A percentile compares a stretch with the other conserved stretches of the same genome.
Evolutionary conservation across 148 eudicot species (phyloP).

Genomic region (Persicaria tinctoria): DNA sequence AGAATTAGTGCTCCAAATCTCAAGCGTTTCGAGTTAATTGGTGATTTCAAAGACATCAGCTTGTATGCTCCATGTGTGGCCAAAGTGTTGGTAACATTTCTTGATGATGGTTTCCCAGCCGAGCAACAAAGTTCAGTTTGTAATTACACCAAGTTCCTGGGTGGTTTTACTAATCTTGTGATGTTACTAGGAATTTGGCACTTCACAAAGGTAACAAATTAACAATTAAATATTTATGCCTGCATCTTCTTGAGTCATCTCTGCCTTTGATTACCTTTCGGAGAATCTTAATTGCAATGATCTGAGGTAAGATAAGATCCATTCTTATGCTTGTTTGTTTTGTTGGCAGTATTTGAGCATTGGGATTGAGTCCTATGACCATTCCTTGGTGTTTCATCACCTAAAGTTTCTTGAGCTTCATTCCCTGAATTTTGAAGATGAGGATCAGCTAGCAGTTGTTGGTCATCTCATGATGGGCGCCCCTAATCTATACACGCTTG

Average conservation of each 20-base stretch:
- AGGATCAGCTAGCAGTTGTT: slow-evolving; percentile 65
- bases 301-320: too few relatives aligned
- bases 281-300: not conserved
- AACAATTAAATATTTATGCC: not conserved
- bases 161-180: slow-evolving; percentile 51
- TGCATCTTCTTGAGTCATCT: too few relatives aligned
- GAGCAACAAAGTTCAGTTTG: slow-evolving; percentile 46
- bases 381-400: too few relatives aligned
- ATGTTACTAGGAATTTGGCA: slow-evolving; percentile 50
- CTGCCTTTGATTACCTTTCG: too few relatives aligned
- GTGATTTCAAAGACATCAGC: slow-evolving; percentile 55
- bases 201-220: slow-evolving; percentile 53
- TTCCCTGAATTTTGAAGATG: slow-evolving; percentile 61
- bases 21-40: slow-evolving; percentile 47
- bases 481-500: slow-evolving; percentile 67
- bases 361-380: too few relatives aligned
- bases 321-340: not conserved
- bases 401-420: too few relatives aligned
- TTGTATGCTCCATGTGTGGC: slow-evolving; percentile 45
- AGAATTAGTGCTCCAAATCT: slow-evolving; percentile 60
- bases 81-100: slow-evolving; percentile 38
- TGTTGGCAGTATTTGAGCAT: slow-evolving; percentile 4
- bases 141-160: slow-evolving; percentile 58
- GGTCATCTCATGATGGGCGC: slow-evolving; percentile 67
- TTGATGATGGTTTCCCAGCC: slow-evolving; percentile 40